phyloP scores from a whole-genome alignment of 129 eudicot species.

The Lonicera japonica region DNA sequence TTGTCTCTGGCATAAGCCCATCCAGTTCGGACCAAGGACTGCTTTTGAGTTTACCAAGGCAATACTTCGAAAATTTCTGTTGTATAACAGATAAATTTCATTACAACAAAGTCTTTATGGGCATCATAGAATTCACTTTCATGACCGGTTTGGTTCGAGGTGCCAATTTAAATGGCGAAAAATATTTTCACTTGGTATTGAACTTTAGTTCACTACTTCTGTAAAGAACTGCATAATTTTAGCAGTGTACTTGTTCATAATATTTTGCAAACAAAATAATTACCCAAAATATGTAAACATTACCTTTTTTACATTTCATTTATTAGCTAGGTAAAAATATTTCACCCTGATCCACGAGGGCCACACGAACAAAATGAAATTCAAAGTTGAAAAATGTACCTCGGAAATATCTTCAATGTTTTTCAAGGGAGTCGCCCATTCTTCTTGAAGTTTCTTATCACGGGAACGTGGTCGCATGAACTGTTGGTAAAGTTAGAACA shows the following conservation, averaged over 20 bases:
- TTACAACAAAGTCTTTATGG: slow-evolving; percentile 7
- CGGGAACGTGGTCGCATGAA: slow-evolving; percentile 94
- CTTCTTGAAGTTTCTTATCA: slow-evolving; percentile 78
- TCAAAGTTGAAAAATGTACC: slow-evolving; percentile 30
- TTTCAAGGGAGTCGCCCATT: slow-evolving; percentile 82
- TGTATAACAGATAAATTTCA: slow-evolving; percentile 2
- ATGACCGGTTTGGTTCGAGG: too few relatives aligned
- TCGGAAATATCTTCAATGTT: slow-evolving; percentile 74
- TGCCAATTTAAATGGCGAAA: too few relatives aligned
- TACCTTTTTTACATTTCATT: too few relatives aligned
- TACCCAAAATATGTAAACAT: too few relatives aligned
- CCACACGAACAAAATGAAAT: background rate
- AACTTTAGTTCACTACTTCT: too few relatives aligned
- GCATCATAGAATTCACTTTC: too few relatives aligned
- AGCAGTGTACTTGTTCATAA: too few relatives aligned
- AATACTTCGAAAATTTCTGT: slow-evolving; percentile 77
- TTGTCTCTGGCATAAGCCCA: slow-evolving; percentile 93
- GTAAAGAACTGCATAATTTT: too few relatives aligned
- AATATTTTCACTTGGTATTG: too few relatives aligned
- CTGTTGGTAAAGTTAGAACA: slow-evolving; percentile 34
- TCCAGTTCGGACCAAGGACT: slow-evolving; percentile 96
- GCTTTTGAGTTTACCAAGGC: slow-evolving; percentile 78
- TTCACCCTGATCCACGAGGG: background rate
- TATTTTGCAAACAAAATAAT: too few relatives aligned
- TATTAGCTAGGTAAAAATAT: background rate